A percentile compares a stretch with the other conserved stretches of the same genome.
Conservation (phyloP, 345 rosid genomes). For the Moringa oleifera region DNA sequence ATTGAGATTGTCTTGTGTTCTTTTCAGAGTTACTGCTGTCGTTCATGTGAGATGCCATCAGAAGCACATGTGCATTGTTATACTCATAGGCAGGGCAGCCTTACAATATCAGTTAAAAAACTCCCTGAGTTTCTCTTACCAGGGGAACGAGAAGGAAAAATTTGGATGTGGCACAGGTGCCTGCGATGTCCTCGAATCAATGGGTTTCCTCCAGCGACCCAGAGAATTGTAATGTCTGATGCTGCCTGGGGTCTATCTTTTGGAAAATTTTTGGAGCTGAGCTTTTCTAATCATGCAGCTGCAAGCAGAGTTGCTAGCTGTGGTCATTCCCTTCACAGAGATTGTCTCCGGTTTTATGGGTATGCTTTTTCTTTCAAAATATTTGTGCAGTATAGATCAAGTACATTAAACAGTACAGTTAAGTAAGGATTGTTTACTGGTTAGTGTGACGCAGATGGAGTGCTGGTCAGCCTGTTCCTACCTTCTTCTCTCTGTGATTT, state of each 20-base stretch:
- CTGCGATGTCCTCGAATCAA: slow-evolving; percentile 72
- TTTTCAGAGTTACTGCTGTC: slow-evolving; percentile 59
- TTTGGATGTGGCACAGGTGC: slow-evolving; percentile 99
- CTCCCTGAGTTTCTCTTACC: slow-evolving; percentile 56
- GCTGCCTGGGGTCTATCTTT: slow-evolving; percentile 98
- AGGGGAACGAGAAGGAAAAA: slow-evolving; percentile 89
- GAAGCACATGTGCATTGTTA: slow-evolving; percentile 97
- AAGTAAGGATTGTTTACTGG: background rate
- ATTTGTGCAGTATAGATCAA: background rate
- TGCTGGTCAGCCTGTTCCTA: too few species aligned
- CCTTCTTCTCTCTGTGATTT: too few species aligned
- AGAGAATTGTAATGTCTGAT: slow-evolving; percentile 92
- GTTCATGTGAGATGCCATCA: slow-evolving; percentile 82
- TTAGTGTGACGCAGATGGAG: background rate
- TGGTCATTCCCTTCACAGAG: slow-evolving; percentile 98
- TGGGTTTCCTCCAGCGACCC: slow-evolving; percentile 93
- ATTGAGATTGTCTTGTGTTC: slow-evolving; percentile 12
- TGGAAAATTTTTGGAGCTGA: slow-evolving; percentile 94
- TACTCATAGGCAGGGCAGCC: slow-evolving; percentile 92
- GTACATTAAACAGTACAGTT: background rate
- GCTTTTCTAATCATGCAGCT: slow-evolving; percentile 98
- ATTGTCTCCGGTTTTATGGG: slow-evolving; percentile 99
- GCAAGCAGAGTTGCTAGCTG: slow-evolving; percentile 99
- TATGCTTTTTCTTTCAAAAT: slow-evolving; percentile 23
- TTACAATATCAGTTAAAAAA: slow-evolving; percentile 88